A percentile compares a stretch with the other conserved stretches of the same genome.
Evolutionary conservation across 495 filamentous ascomycete genomes (phyloP).

Genomic region (Lophiostoma macrostomum): DNA sequence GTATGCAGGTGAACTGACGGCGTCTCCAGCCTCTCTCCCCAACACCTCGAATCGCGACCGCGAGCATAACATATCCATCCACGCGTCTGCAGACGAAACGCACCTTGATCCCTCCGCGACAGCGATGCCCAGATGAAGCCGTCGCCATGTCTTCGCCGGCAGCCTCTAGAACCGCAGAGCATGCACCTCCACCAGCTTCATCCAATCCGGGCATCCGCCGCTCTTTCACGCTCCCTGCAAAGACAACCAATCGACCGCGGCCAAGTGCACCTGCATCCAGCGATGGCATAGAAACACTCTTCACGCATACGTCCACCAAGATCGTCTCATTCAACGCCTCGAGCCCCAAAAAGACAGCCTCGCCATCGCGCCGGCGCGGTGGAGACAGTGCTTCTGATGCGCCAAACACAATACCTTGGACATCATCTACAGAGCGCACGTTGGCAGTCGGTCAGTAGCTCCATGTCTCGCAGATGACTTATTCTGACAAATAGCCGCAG

Average conservation of each 20-base stretch:
- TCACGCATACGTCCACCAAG: conserved; percentile 43
- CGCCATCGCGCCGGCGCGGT: conserved; percentile 31
- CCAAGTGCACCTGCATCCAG: conserved; percentile 8
- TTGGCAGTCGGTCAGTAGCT: conserved; percentile 64
- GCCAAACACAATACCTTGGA: conserved; percentile 63
- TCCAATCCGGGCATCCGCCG: conserved; percentile 21
- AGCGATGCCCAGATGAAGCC: conserved; percentile 7
- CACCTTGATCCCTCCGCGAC: neutral
- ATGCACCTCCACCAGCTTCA: conserved; percentile 6
- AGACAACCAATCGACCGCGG: conserved; percentile 35
- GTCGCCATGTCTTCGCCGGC: conserved; percentile 29
- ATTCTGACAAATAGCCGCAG: conserved; percentile 42
- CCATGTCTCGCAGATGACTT: neutral
- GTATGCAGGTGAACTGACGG: neutral
- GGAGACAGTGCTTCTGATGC: conserved; percentile 22
- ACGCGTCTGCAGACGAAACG: neutral
- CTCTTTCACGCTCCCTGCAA: conserved; percentile 55
- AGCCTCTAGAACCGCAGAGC: conserved; percentile 15
- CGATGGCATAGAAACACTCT: conserved; percentile 65
- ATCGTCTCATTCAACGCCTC: conserved; percentile 46
- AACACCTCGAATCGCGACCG: too few relatives aligned
- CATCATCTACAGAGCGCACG: conserved; percentile 72
- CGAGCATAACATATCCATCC: too few relatives aligned
- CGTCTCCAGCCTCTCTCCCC: too few relatives aligned
- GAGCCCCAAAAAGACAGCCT: conserved; percentile 17